A percentile compares a stretch with the other conserved stretches of the same genome.
phyloP scores from a whole-genome alignment of 1,284 basidiomycete genomes.

The Moesziomyces globuligerus region DNA sequence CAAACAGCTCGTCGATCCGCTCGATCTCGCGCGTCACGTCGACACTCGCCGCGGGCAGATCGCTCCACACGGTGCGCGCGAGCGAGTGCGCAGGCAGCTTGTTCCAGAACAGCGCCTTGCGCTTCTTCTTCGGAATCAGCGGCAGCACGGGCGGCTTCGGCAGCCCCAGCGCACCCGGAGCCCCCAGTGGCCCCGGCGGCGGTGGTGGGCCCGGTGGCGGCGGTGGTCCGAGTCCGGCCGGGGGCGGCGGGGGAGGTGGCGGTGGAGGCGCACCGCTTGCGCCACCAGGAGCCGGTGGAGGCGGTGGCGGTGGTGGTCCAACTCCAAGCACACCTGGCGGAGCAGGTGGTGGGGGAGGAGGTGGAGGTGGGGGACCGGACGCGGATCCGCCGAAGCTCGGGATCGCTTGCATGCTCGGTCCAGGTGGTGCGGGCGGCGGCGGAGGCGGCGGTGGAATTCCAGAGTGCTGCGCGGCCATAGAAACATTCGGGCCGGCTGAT shows the following conservation, averaged over 20 bases:
- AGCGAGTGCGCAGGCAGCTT: slow-evolving; percentile 73
- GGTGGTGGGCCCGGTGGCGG: slow-evolving; percentile 46
- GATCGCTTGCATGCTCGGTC: slow-evolving; percentile 5
- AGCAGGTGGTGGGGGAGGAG: slow-evolving; percentile 23
- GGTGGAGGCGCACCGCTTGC: slow-evolving; percentile 11
- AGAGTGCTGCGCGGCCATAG: not conserved
- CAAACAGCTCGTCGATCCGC: slow-evolving; percentile 76
- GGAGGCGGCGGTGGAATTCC: slow-evolving; percentile 37
- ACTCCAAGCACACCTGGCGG: slow-evolving; percentile 6
- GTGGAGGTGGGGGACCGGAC: slow-evolving; percentile 20
- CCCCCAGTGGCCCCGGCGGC: no score
- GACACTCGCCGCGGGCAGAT: slow-evolving; percentile 69
- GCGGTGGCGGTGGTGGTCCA: slow-evolving; percentile 27
- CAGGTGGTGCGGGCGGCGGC: slow-evolving; percentile 20
- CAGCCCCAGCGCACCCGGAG: slow-evolving; percentile 6
- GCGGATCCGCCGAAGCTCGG: slow-evolving; percentile 2
- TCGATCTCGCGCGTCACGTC: slow-evolving; percentile 69
- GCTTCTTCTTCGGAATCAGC: slow-evolving; percentile 72
- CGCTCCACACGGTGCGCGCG: slow-evolving; percentile 78
- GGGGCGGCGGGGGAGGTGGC: slow-evolving; percentile 13
- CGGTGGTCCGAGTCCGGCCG: slow-evolving; percentile 13
- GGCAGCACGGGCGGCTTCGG: slow-evolving; percentile 39
- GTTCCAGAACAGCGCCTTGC: slow-evolving; percentile 85
- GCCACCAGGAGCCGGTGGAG: slow-evolving; percentile 28
- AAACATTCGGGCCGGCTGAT: not conserved